These are phyloP conservation scores for Collybiopsis luxurians DNA, from an alignment of 768 basidiomycete genomes.

Conservation along the genomic window DNA sequence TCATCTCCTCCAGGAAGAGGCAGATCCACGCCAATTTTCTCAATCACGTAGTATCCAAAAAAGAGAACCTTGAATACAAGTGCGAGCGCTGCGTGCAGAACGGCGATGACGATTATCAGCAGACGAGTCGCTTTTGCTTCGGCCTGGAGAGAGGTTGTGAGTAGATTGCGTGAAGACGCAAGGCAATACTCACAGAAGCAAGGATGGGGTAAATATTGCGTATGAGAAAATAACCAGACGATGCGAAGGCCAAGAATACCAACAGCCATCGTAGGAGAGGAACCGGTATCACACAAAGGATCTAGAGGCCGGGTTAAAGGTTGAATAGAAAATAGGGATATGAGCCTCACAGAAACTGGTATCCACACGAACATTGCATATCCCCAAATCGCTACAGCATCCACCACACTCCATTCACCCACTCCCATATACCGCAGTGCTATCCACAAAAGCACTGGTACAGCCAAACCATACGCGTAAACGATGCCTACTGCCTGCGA, in stretches of 20 bases:
- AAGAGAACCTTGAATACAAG: conserved; percentile 82
- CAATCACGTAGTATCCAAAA: conserved; percentile 50
- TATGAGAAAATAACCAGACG: conserved; percentile 87
- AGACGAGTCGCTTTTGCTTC: conserved; percentile 86
- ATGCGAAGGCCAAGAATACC: conserved; percentile 63
- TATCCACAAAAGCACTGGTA: conserved; percentile 84
- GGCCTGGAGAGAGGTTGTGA: conserved; percentile 44
- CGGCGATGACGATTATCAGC: conserved; percentile 71
- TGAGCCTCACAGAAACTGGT: conserved; percentile 66
- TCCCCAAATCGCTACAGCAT: conserved; percentile 79
- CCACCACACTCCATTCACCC: conserved; percentile 85
- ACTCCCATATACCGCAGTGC: conserved; percentile 83
- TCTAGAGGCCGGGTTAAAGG: conserved; percentile 31
- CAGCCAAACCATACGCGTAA: conserved; percentile 81
- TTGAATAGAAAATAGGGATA: not conserved
- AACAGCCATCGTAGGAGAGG: conserved; percentile 81
- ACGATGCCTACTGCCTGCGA: conserved; percentile 81
- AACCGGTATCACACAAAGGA: conserved; percentile 85
- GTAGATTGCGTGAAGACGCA: not conserved
- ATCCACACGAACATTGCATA: conserved; percentile 88
- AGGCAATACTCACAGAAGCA: conserved; percentile 56
- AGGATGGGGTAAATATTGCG: conserved; percentile 89
- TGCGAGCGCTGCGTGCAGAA: conserved; percentile 77
- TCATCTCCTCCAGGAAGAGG: conserved; percentile 39
- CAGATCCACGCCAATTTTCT: conserved; percentile 40